A percentile compares a stretch with the other conserved stretches of the same genome.
Conservation (phyloP, 257 asterid genomes). For the Ilex aquifolium region DNA sequence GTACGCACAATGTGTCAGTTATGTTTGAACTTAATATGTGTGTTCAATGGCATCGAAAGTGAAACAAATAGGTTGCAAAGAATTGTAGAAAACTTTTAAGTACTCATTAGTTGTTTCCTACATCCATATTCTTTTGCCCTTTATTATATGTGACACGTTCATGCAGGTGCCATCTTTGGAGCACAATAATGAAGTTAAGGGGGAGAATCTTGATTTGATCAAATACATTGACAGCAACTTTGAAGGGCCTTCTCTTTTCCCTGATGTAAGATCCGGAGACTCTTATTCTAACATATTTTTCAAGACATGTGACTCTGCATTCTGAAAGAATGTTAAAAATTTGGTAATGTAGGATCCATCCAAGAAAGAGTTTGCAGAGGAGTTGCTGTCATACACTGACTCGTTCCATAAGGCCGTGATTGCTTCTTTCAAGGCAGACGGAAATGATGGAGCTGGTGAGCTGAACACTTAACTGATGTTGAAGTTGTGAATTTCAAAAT, state of each 20-base stretch:
- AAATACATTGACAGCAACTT: neutral
- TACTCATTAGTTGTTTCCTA: neutral
- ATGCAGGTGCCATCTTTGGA: slow-evolving; percentile 1
- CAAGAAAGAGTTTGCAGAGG: neutral
- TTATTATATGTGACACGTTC: neutral
- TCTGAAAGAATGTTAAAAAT: neutral
- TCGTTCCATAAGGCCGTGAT: neutral
- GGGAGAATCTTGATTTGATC: neutral
- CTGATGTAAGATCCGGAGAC: neutral
- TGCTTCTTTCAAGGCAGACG: neutral
- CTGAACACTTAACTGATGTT: neutral
- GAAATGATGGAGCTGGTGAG: neutral
- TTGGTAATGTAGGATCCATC: neutral
- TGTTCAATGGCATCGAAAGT: too few relatives aligned
- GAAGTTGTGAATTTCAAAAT: neutral
- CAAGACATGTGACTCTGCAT: neutral
- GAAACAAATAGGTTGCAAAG: too few relatives aligned
- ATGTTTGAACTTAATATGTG: too few relatives aligned
- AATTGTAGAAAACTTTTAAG: neutral
- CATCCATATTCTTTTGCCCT: neutral
- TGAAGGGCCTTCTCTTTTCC: neutral
- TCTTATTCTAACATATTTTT: neutral
- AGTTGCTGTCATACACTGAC: neutral
- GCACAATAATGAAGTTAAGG: neutral
- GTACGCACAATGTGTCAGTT: too few relatives aligned